phyloP scores from a whole-genome alignment of 306 rosid species.

The Styphnolobium japonicum region DNA sequence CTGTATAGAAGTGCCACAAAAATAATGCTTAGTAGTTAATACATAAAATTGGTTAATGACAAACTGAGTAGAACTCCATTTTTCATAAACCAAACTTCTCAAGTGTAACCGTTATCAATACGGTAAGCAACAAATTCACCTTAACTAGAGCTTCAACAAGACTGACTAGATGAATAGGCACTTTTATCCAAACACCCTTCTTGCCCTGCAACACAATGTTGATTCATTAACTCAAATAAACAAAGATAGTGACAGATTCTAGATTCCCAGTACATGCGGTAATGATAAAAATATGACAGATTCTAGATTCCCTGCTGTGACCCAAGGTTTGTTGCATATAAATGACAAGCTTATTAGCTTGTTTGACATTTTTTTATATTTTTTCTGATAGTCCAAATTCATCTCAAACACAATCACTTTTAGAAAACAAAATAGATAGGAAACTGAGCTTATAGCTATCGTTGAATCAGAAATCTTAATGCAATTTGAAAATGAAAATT shows the following conservation, averaged over 20 bases:
- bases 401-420: background rate
- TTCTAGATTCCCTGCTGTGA: background rate
- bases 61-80: background rate
- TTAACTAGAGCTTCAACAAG: conserved; percentile 64
- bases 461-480: background rate
- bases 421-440: background rate
- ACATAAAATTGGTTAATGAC: background rate
- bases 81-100: background rate
- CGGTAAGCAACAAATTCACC: conserved; percentile 34
- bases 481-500: background rate
- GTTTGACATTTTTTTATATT: no score
- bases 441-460: background rate
- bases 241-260: background rate
- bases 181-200: conserved; percentile 70
- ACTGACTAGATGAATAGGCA: conserved; percentile 59
- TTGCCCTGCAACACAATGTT: conserved; percentile 50
- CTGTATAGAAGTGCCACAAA: conserved; percentile 34
- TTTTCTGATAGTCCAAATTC: background rate
- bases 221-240: background rate
- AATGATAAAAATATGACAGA: background rate
- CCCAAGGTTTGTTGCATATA: conserved; percentile 8
- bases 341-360: background rate
- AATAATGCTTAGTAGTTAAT: background rate
- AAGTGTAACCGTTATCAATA: background rate
- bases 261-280: background rate